A percentile compares a stretch with the other conserved stretches of the same genome.
These are phyloP conservation scores for Leccinum obscurum DNA, from an alignment of 768 basidiomycete species.

Conservation along the genomic window DNA sequence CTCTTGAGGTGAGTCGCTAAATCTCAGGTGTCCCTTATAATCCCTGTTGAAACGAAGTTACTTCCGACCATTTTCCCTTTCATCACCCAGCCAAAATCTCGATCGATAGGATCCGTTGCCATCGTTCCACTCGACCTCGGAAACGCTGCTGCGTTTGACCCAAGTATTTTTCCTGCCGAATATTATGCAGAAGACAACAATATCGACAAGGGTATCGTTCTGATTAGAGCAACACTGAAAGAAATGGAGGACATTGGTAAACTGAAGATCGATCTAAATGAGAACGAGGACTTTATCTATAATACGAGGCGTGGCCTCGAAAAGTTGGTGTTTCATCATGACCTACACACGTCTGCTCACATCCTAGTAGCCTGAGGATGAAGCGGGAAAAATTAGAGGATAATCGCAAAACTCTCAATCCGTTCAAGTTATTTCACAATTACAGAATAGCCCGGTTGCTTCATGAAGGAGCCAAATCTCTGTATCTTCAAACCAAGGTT, in stretches of 20 bases:
- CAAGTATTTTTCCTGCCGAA: background rate
- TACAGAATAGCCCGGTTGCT: background rate
- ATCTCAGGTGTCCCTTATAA: too few relatives aligned
- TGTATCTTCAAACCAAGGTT: conserved; percentile 5
- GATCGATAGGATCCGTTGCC: background rate
- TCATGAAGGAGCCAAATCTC: background rate
- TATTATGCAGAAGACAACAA: background rate
- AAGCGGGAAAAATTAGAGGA: background rate
- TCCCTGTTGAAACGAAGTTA: too few relatives aligned
- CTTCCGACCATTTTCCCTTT: too few relatives aligned
- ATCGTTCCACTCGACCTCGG: background rate
- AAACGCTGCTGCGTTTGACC: background rate
- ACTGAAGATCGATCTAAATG: too few relatives aligned
- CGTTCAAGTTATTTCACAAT: background rate
- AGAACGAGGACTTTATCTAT: background rate
- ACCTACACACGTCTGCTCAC: background rate
- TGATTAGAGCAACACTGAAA: conserved; percentile 7
- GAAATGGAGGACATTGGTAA: conserved; percentile 1
- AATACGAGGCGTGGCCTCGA: background rate
- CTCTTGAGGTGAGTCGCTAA: too few relatives aligned
- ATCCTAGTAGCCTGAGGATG: background rate
- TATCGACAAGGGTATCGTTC: background rate
- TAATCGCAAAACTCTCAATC: conserved; percentile 4
- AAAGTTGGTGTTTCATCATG: background rate
- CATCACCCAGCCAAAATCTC: background rate